Conservation (phyloP, 306 rosid species). For the Vigna mungo region DNA sequence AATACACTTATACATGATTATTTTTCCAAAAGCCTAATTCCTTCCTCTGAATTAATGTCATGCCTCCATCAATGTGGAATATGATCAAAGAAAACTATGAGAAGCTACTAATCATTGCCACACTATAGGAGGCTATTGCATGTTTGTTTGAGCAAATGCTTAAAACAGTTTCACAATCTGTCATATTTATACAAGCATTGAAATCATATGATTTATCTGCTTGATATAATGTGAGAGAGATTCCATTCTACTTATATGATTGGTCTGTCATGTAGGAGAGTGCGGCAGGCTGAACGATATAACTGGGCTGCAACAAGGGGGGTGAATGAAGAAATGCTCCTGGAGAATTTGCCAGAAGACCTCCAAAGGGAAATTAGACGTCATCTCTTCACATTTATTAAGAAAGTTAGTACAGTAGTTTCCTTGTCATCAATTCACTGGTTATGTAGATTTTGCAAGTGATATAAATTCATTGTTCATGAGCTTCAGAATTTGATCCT, state of each 20-base stretch:
- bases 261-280: conserved; percentile 64
- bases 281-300: conserved; percentile 75
- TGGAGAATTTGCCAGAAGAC: conserved; percentile 87
- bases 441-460: background rate
- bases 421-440: background rate
- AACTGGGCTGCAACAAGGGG: conserved; percentile 95
- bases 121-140: background rate
- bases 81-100: background rate
- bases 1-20: background rate
- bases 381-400: conserved; percentile 61
- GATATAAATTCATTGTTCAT: background rate
- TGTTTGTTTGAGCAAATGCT: background rate
- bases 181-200: background rate
- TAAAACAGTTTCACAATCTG: background rate
- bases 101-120: conserved; percentile 3
- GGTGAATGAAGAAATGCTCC: conserved; percentile 80
- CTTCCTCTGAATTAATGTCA: conserved; percentile 13
- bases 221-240: background rate
- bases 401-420: conserved; percentile 35
- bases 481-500: conserved; percentile 20
- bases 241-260: conserved; percentile 26
- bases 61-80: conserved; percentile 1
- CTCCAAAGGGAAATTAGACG: conserved; percentile 83
- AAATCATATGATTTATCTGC: background rate
- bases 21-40: background rate